phyloP scores from a whole-genome alignment of 306 rosid species.

The Crataegus laevigata region DNA sequence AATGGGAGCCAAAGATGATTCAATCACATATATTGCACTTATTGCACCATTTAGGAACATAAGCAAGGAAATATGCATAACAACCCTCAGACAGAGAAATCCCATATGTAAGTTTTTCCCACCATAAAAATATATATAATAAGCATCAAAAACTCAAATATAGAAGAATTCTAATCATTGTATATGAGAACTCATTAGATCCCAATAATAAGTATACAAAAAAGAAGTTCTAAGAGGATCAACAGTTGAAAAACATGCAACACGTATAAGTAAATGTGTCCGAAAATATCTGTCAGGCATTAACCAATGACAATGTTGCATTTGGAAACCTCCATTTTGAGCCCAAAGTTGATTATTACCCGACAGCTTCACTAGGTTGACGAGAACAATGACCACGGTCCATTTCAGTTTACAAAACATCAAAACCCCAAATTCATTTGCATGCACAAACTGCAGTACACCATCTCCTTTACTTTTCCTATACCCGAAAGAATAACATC shows the following conservation, averaged over 20 bases:
- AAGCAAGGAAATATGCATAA: neutral
- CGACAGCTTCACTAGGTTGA: neutral
- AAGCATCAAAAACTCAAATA: neutral
- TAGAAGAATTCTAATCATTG: neutral
- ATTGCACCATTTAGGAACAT: neutral
- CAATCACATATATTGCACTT: neutral
- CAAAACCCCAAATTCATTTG: neutral
- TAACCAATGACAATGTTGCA: neutral
- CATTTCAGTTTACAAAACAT: neutral
- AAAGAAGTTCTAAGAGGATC: neutral
- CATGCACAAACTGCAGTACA: neutral
- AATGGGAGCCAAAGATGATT: constrained; percentile 1
- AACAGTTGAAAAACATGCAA: neutral
- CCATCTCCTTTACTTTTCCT: neutral
- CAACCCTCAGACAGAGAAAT: neutral
- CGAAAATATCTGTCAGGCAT: neutral
- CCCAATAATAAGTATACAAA: neutral
- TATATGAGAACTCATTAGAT: neutral
- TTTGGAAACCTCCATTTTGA: neutral
- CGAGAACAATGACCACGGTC: neutral
- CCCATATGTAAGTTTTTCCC: neutral
- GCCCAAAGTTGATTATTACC: neutral
- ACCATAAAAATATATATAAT: too few species aligned
- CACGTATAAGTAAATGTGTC: neutral
- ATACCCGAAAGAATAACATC: neutral